phyloP scores from a whole-genome alignment of 2,329 filamentous ascomycete species.

The Penicillium sp. region DNA sequence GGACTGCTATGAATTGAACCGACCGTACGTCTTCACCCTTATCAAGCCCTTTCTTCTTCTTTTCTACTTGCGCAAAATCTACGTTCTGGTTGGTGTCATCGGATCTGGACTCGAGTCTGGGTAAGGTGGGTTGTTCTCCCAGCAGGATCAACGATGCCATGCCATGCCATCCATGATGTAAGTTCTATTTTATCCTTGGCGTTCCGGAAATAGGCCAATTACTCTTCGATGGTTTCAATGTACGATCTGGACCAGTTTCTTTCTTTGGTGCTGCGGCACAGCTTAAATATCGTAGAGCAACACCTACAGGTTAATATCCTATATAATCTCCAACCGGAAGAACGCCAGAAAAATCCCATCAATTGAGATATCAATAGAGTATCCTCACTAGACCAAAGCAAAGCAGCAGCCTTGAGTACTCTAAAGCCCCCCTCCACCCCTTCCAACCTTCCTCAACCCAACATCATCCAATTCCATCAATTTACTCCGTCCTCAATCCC shows the following conservation, averaged over 20 bases:
- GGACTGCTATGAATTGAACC: constrained; percentile 10
- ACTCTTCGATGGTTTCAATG: background rate
- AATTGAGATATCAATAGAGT: background rate
- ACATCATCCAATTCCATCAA: no score
- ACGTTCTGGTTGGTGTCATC: background rate
- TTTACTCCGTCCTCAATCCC: background rate
- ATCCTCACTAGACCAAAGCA: constrained; percentile 2
- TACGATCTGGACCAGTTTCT: background rate
- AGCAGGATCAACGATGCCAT: constrained; percentile 11
- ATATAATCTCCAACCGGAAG: background rate
- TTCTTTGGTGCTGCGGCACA: background rate
- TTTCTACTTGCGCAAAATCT: background rate
- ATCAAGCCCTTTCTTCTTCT: constrained; percentile 6
- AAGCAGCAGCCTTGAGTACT: background rate
- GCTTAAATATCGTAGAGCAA: background rate
- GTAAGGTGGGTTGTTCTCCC: constrained; percentile 1
- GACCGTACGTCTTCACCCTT: constrained; percentile 25
- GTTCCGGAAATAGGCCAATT: constrained; percentile 18
- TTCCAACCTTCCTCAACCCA: no score
- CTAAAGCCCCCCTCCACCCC: background rate
- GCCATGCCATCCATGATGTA: constrained; percentile 17
- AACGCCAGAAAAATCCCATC: background rate
- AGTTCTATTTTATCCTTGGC: constrained; percentile 18
- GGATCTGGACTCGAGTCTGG: constrained; percentile 7
- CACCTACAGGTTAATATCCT: background rate